Evolutionary conservation across 768 basidiomycete genomes (phyloP), one percentile per base, ranked within the genome.

Genomic region (Obba rivulosa): DNA sequence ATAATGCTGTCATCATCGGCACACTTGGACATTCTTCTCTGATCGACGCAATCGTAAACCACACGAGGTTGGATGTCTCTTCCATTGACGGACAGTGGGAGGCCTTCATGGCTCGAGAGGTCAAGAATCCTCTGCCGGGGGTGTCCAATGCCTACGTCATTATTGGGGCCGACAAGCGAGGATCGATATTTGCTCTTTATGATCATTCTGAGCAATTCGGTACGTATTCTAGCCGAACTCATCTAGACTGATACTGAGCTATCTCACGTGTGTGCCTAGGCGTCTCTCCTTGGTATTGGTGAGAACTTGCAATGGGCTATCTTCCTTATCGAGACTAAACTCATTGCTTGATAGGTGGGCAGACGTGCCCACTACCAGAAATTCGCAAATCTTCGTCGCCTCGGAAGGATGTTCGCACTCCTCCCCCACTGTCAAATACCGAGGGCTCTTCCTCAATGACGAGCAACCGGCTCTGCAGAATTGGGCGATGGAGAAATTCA

Each of bases 401-500:
- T 53, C 66, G 1, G 41, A 62, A 4, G 66, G 67, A 0, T 72
- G 71, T 49, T 50, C 66, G 4, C 83, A 85, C 63, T 84, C 81
- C 35, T 58, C 71, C 14, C 84, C 85, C 2, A 79, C 78, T 8
- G 81, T 87, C 48, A 79, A 85, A 58, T 86, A 82, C 56, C 76
- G 85, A 24, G 85, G 79, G 10, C 76, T 86, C 39, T 83, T 88
- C 69, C 64, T 88, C 52, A 88, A 88, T 59, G 85, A 88, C 54
- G 86, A 88, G 61, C 80, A 85, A 56, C 86, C 86, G 8, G 78
- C 79, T 23, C 61, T 87, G 42, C 78, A 80, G 53, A 80, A 77
- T 55, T 88, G 86, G 86, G 85, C 83, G 9, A 69, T 73, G 53
- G 79, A 79, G 52, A 81, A 79, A 54, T 86, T 82, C 61, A 81